Evolutionary conservation across 306 rosid species (phyloP).

Genomic region (Inga laurina): DNA sequence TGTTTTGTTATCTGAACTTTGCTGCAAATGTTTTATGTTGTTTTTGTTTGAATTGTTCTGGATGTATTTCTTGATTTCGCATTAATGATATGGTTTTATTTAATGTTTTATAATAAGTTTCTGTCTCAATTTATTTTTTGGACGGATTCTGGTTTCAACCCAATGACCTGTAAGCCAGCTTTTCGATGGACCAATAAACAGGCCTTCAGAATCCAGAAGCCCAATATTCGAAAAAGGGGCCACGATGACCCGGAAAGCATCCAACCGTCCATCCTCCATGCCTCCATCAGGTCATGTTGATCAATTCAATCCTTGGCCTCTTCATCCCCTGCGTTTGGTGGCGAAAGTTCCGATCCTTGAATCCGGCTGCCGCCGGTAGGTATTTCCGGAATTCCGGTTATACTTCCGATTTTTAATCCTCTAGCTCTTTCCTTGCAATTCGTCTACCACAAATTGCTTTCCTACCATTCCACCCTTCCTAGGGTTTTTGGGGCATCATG

Average conservation of each 20-base stretch:
- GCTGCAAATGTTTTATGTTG: too few relatives aligned
- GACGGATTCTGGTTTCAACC: neutral
- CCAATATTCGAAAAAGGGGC: constrained; percentile 21
- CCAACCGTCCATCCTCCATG: constrained; percentile 35
- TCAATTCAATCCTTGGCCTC: neutral
- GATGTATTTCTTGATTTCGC: too few relatives aligned
- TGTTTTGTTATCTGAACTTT: too few relatives aligned
- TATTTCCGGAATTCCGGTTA: neutral
- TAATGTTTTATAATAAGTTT: too few relatives aligned
- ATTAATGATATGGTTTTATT: too few relatives aligned
- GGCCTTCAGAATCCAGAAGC: neutral
- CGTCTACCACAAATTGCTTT: neutral
- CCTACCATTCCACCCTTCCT: neutral
- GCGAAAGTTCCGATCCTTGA: constrained; percentile 10
- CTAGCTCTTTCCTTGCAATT: neutral
- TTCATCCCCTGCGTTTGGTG: neutral
- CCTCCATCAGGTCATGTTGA: constrained; percentile 14
- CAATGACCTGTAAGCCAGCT: neutral
- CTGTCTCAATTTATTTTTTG: too few relatives aligned
- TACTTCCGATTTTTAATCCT: neutral
- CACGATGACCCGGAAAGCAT: constrained; percentile 26
- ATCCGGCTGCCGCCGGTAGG: constrained; percentile 38
- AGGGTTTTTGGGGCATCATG: constrained; percentile 39
- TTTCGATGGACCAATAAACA: neutral
- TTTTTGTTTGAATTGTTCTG: too few relatives aligned